phyloP scores from a whole-genome alignment of 148 eudicot species.

The Nepenthes mirabilis region DNA sequence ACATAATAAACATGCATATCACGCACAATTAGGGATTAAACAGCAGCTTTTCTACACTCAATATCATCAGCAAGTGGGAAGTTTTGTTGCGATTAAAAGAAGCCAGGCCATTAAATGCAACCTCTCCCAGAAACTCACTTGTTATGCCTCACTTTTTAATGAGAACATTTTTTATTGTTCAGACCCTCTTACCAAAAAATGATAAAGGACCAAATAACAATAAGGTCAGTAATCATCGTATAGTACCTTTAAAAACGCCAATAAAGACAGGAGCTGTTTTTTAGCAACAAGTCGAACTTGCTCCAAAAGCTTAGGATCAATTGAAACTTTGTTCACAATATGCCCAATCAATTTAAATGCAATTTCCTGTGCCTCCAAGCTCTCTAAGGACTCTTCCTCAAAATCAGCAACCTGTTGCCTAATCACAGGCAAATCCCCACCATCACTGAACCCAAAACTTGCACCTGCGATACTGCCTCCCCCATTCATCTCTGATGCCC shows the following conservation, averaged over 20 bases:
- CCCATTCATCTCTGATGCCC: conserved; percentile 44
- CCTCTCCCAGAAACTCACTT: too few species aligned
- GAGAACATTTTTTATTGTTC: not conserved
- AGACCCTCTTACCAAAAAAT: not conserved
- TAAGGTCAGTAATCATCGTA: not conserved
- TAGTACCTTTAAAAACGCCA: conserved; percentile 65
- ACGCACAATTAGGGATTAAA: not conserved
- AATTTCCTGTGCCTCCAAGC: conserved; percentile 69
- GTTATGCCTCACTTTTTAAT: too few species aligned
- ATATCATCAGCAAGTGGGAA: too few species aligned
- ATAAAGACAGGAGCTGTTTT: conserved; percentile 60
- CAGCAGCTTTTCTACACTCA: not conserved
- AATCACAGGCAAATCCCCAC: conserved; percentile 10
- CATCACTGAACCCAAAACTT: conserved; percentile 17
- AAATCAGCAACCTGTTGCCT: conserved; percentile 33
- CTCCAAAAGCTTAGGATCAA: conserved; percentile 58
- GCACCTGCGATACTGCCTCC: conserved; percentile 30
- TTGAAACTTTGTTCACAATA: conserved; percentile 37
- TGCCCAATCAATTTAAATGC: conserved; percentile 56
- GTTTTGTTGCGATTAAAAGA: too few species aligned
- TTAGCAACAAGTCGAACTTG: conserved; percentile 61
- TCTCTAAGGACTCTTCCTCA: conserved; percentile 73
- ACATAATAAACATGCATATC: too few species aligned
- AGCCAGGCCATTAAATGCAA: too few species aligned
- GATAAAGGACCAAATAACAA: not conserved